Evolutionary conservation across 192 early-diverging fungal genomes (phyloP).

Genomic region (Borealophlyctis nickersoniae): DNA sequence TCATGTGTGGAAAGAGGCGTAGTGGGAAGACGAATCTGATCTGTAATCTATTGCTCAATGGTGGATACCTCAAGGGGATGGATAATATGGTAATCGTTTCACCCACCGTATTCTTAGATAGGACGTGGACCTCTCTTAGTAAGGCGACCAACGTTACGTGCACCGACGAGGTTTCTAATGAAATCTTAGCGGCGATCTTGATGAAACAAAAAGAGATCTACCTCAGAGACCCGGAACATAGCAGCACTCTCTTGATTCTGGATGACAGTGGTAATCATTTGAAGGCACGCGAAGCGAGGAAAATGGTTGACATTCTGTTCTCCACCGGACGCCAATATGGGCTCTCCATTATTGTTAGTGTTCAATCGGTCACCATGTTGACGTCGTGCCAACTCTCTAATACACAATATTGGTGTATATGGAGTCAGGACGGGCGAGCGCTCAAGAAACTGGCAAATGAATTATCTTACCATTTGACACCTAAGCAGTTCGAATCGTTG

Average conservation of each 20-base stretch:
- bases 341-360: not conserved
- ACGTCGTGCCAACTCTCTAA: not conserved
- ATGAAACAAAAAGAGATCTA: not conserved
- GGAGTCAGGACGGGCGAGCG: not conserved
- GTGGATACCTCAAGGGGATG: not conserved
- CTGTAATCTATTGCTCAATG: not conserved
- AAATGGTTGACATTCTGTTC: not conserved
- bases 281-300: not conserved
- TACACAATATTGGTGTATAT: not conserved
- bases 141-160: not conserved
- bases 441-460: not conserved
- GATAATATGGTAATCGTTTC: not conserved
- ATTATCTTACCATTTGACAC: not conserved
- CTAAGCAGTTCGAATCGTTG: not conserved
- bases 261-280: not conserved
- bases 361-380: conserved; percentile 2
- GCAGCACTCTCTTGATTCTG: not conserved
- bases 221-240: not conserved
- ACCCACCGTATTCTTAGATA: not conserved
- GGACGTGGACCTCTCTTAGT: not conserved
- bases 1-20: not conserved
- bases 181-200: not conserved
- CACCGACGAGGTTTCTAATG: not conserved
- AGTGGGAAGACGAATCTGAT: not conserved
- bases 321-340: not conserved